A percentile compares a stretch with the other conserved stretches of the same genome.
phyloP scores from a whole-genome alignment of 352 stramenopile species.

The Globisporangium paroecandrum region DNA sequence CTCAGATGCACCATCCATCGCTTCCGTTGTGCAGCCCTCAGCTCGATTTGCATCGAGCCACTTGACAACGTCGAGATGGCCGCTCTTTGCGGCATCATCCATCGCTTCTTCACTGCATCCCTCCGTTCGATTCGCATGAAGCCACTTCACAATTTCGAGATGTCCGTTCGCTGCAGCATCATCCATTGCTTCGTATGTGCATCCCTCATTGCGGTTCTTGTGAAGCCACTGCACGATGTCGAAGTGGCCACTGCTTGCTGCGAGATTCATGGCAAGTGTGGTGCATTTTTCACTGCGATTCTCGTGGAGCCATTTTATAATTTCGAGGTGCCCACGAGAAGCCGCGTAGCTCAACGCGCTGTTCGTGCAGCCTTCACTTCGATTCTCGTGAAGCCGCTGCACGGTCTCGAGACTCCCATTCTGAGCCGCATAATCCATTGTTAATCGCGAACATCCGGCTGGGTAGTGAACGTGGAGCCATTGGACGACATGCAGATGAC shows the following conservation, averaged over 20 bases:
- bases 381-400: conserved; percentile 1
- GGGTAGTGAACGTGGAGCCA: background rate
- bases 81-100: background rate
- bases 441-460: background rate
- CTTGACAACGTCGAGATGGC: background rate
- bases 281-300: background rate
- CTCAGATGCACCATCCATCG: background rate
- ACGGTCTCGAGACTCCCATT: background rate
- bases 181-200: background rate
- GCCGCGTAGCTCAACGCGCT: background rate
- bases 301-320: background rate
- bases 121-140: background rate
- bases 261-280: background rate
- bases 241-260: background rate
- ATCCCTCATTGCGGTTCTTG: background rate
- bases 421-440: background rate
- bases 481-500: background rate
- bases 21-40: background rate
- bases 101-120: background rate
- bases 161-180: background rate
- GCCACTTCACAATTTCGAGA: background rate
- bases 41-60: background rate
- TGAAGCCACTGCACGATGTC: background rate
- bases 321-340: background rate
- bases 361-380: background rate